A percentile compares a stretch with the other conserved stretches of the same genome.
Evolutionary conservation across 1,139 yeast species (phyloP).

Genomic region (Sugiyamaella grinbergsii): DNA sequence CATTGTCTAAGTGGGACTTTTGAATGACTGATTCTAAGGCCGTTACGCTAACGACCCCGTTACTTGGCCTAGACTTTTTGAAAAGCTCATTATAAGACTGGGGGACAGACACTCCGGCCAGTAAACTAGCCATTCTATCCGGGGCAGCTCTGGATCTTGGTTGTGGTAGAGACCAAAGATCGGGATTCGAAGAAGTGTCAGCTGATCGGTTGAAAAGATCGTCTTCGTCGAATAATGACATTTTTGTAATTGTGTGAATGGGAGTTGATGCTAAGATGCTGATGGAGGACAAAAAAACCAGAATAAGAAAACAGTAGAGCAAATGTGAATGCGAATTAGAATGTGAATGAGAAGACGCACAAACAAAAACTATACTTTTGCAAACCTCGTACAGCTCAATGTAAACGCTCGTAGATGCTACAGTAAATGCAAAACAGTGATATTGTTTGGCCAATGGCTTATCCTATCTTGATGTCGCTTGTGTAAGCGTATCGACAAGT

Average conservation of each 20-base stretch:
- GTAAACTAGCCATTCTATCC: conserved; percentile 20
- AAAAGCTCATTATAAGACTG: conserved; percentile 24
- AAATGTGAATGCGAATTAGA: too few species aligned
- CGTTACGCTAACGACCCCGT: conserved; percentile 22
- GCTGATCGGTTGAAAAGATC: conserved; percentile 1
- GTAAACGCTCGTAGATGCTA: too few species aligned
- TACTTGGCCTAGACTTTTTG: conserved; percentile 21
- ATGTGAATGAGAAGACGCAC: too few species aligned
- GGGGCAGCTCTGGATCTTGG: conserved; percentile 16
- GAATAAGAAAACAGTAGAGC: not conserved
- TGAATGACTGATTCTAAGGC: conserved; percentile 22
- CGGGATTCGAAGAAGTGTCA: conserved; percentile 1
- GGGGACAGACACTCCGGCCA: conserved; percentile 27
- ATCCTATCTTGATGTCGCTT: too few species aligned
- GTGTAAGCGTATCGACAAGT: too few species aligned
- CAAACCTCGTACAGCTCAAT: too few species aligned
- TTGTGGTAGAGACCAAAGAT: conserved; percentile 24
- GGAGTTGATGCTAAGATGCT: not conserved
- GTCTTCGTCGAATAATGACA: conserved; percentile 36
- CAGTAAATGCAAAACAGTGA: too few species aligned
- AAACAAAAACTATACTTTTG: too few species aligned
- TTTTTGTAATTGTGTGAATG: conserved; percentile 10
- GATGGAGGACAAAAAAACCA: not conserved
- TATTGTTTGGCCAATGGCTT: too few species aligned
- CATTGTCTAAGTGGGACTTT: conserved; percentile 18